Base-by-base conservation (phyloP, 345 rosid species). In the Jatropha curcas region DNA sequence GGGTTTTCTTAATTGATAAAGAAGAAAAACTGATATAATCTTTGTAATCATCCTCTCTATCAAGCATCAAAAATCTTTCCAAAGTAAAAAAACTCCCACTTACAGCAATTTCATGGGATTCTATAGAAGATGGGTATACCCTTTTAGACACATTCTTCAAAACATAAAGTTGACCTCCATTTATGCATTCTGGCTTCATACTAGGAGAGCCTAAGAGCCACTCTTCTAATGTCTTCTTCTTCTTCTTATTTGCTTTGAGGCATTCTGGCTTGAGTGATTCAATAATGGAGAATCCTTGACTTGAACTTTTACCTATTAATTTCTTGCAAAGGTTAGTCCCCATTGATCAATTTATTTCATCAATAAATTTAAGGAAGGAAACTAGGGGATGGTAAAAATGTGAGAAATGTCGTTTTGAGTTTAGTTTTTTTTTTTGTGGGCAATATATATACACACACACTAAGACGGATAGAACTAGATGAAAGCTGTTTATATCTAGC, bases 191-290 rank as follows among this genome's bases (percentile, higher is more conserved):
- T 27, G 61, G 72, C 30, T 67, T 58, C 41, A n/a, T 9, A 22
- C 67, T 51, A 0, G 85, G 87, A 56, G 83, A 83, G 31, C 75
- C 62, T 56, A 79, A 11, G 28, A 83, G 76, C 70, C 78, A 83
- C 0, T 87, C 84, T 76, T 74, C 84, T 46, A 87, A 62, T 22
- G 85, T 87, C 62, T 46, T 72, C n/a, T 66, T 72, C 70, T 39
- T 60, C 45, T 0, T n/a, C 74, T 60, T 75, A 72, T 65, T 78
- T 17, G 20, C 46, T 25, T 31, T 76, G 30, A 72, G 13, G 64
- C 79, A 78, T 14, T 73, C 75, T 16, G 79, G 81, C 66, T 73
- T 81, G 24, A 78, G 60, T 10, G 65, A 8, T 67, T 77, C 72
- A 4, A 45, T 13, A 41, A 72, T 51, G 55, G 62, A 53, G n/a